Evolutionary conservation across 2,329 filamentous ascomycete genomes (phyloP), one percentile per base, ranked within the genome.

Genomic region (Tetracladium maxilliforme): DNA sequence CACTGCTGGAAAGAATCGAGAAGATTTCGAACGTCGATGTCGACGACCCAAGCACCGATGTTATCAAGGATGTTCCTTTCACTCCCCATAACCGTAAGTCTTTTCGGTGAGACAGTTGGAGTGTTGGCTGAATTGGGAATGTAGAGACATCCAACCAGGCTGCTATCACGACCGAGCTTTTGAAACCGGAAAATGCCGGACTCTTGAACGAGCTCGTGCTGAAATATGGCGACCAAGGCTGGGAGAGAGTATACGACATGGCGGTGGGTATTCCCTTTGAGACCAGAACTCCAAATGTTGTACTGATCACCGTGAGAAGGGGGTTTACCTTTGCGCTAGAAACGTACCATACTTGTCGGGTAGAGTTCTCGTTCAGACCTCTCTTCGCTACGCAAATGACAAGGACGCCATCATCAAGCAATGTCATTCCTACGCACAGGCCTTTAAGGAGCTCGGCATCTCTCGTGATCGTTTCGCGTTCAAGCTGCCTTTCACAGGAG

Each of bases 401-500:
- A 49, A 40, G 4, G 43, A 56, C 22, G 47, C 45, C 14, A 59
- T 58, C 2, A 38, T 64, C 13, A 49, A 50, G 15, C 58, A 64
- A 31, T 57, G 54, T 2, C 53, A 49, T 2, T 40, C 56, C 1
- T 64, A 61, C 33, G 58, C 54, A 21, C 32, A 37, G 4, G 58
- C 64, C 35, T 61, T 64, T 27, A 47, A 48, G 5, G 47, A 42
- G 5, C 52, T 46, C 3, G 56, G 57, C 3, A 55, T 64, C 22
- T 33, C 48, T 4, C 48, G 54, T 11, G 55, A 60, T 29, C 47
- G 54, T 8, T 61, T 54, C 36, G 58, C 52, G 34, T 61, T 64
- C 48, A 64, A 64, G 39, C 62, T 64, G 14, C 58, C 58, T 7
- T 51, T 49, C 14, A 63, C 58, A 0, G 58, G 58, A 0, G 49